A percentile compares a stretch with the other conserved stretches of the same genome.
Evolutionary conservation across 495 filamentous ascomycete genomes (phyloP).

Genomic region (Hypoxylon subgilvum): DNA sequence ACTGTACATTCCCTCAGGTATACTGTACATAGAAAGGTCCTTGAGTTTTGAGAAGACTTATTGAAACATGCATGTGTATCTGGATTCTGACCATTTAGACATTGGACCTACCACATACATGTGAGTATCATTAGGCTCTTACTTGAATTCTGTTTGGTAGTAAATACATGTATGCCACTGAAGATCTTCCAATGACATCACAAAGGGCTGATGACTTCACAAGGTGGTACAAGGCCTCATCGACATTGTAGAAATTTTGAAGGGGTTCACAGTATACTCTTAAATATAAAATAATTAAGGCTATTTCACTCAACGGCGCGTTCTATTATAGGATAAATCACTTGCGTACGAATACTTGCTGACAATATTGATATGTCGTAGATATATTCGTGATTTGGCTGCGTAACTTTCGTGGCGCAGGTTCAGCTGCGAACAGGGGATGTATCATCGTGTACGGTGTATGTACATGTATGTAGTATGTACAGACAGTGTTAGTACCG

Average conservation of each 20-base stretch:
- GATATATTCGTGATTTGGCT: not conserved
- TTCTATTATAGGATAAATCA: too few relatives aligned
- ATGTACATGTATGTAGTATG: slow-evolving; percentile 10
- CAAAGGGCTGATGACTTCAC: slow-evolving; percentile 4
- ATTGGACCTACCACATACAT: not conserved
- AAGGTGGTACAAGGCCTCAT: not conserved
- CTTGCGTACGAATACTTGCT: too few relatives aligned
- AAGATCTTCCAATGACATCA: slow-evolving; percentile 11
- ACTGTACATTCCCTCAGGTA: too few relatives aligned
- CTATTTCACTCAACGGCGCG: too few relatives aligned
- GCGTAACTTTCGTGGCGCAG: slow-evolving; percentile 23
- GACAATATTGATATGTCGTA: not conserved
- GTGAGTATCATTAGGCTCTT: not conserved
- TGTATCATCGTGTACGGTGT: not conserved
- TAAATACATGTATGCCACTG: not conserved
- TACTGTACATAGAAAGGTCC: too few relatives aligned
- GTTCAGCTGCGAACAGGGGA: slow-evolving; percentile 5
- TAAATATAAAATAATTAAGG: too few relatives aligned
- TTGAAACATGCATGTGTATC: too few relatives aligned
- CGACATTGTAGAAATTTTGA: too few relatives aligned
- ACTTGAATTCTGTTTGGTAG: not conserved
- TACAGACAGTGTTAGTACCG: too few relatives aligned
- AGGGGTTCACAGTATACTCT: too few relatives aligned
- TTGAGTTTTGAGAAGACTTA: too few relatives aligned
- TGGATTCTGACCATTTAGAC: too few relatives aligned